Evolutionary conservation across 2,329 filamentous ascomycete genomes (phyloP).

Genomic region (Fusarium avenaceum): DNA sequence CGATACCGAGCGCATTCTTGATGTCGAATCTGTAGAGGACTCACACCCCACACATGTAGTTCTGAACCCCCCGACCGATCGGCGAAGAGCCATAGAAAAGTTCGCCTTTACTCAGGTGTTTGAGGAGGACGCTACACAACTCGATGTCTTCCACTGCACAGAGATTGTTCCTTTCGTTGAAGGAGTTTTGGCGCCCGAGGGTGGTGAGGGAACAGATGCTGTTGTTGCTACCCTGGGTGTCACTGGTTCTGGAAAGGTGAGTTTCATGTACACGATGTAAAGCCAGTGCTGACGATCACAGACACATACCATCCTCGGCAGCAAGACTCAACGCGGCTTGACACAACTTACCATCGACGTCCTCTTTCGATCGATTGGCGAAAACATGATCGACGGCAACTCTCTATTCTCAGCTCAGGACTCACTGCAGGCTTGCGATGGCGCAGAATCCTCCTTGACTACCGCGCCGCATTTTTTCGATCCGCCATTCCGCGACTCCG

Average conservation of each 20-base stretch:
- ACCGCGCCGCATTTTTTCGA: conserved; percentile 84
- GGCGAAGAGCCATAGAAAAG: conserved; percentile 89
- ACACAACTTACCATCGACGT: conserved; percentile 93
- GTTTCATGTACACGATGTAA: conserved; percentile 32
- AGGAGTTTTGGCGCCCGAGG: conserved; percentile 80
- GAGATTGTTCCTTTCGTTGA: conserved; percentile 82
- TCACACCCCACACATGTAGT: conserved; percentile 76
- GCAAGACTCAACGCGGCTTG: conserved; percentile 85
- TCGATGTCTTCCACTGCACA: conserved; percentile 87
- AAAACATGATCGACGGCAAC: conserved; percentile 75
- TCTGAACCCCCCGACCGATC: conserved; percentile 84
- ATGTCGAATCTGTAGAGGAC: conserved; percentile 73
- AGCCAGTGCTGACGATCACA: conserved; percentile 54
- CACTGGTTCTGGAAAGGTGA: conserved; percentile 94
- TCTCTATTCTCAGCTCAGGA: conserved; percentile 74
- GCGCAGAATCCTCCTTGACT: conserved; percentile 83
- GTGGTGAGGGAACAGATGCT: conserved; percentile 86
- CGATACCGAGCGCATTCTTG: conserved; percentile 77
- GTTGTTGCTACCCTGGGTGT: conserved; percentile 92
- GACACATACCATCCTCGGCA: conserved; percentile 97
- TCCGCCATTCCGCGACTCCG: conserved; percentile 76
- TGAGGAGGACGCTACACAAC: conserved; percentile 84
- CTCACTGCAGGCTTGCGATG: conserved; percentile 81
- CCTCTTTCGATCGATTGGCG: conserved; percentile 84
- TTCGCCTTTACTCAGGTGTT: conserved; percentile 97